Evolutionary conservation across 305 asterid species (phyloP), one percentile per base, ranked within the genome.

Genomic region (Plantago lanceolata): DNA sequence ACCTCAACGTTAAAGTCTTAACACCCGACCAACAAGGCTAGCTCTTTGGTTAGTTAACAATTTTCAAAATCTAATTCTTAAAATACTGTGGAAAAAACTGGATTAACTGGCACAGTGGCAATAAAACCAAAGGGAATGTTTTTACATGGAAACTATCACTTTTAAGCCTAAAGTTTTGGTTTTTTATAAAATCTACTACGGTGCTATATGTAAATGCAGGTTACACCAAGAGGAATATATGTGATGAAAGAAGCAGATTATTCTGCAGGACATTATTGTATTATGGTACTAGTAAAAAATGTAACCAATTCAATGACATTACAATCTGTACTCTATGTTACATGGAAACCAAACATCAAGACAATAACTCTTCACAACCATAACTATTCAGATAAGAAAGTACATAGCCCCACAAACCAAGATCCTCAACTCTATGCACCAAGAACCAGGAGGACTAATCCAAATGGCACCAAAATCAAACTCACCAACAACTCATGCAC

Each of bases 381-480:
- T 15, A 24, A 24, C 28, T 7, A 67, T 51, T 29, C 48, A 17
- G 60, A 5, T 18, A 21, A 53, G 26, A 57, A 12, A 33, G 7
- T 14, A 19, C 50, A 48, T 64, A 57, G 17, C 35, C 1, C 55
- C 44, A 57, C 6, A 24, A 68, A 52, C 52, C 13, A 51, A 48
- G 53, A 43, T 64, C 68, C 69, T 65, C 56, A 72, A 56, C 64
- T 48, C 65, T 45, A 59, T 18, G 57, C 56, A 66, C 65, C 17
- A n/a, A 16, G 59, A 60, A 65, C 45, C 74, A 67, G 62, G 18
- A 67, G 62, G 18, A 57, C 53, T 68, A 35, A 64, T 77, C 80
- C 78, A 70, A 76, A 76, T 9, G 56, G 65, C 65, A 69, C 74
- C 62, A 74, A 65, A 51, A 49, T 61, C 58, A 67, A 63, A 69